phyloP scores from a whole-genome alignment of 2,329 filamentous ascomycete species.

The Orbilia javanica region DNA sequence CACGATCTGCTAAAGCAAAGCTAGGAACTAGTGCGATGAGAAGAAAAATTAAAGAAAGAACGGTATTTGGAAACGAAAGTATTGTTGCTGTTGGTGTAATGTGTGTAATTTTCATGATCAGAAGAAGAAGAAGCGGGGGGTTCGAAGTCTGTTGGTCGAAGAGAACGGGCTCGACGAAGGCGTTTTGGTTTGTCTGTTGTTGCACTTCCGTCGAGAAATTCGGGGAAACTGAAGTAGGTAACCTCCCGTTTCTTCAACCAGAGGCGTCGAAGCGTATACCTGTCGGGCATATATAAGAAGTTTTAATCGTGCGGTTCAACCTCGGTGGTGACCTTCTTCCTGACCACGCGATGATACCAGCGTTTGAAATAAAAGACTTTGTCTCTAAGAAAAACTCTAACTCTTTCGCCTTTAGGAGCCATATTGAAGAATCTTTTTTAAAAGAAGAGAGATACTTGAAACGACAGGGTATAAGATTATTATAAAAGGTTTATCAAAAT shows the following conservation, averaged over 20 bases:
- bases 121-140: not conserved
- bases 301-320: conserved; percentile 55
- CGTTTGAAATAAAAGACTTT: conserved; percentile 49
- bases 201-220: conserved; percentile 47
- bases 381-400: conserved; percentile 55
- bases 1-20: conserved; percentile 16
- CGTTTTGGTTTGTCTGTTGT: conserved; percentile 43
- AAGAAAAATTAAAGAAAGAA: conserved; percentile 46
- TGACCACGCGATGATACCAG: conserved; percentile 44
- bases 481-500: conserved; percentile 23
- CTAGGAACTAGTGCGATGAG: conserved; percentile 22
- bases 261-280: conserved; percentile 57
- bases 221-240: conserved; percentile 56
- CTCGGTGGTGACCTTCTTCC: conserved; percentile 54
- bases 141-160: conserved; percentile 54
- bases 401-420: conserved; percentile 33
- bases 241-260: conserved; percentile 59
- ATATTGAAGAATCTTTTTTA: conserved; percentile 39
- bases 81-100: conserved; percentile 32
- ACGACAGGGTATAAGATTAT: conserved; percentile 15
- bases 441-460: not conserved
- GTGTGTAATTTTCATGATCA: conserved; percentile 46
- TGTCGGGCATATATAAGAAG: conserved; percentile 47
- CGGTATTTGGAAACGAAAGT: conserved; percentile 55
- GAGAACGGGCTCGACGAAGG: conserved; percentile 49